Base-by-base conservation (phyloP, 108 stramenopile genomes). In the Conticribra guillardii region DNA sequence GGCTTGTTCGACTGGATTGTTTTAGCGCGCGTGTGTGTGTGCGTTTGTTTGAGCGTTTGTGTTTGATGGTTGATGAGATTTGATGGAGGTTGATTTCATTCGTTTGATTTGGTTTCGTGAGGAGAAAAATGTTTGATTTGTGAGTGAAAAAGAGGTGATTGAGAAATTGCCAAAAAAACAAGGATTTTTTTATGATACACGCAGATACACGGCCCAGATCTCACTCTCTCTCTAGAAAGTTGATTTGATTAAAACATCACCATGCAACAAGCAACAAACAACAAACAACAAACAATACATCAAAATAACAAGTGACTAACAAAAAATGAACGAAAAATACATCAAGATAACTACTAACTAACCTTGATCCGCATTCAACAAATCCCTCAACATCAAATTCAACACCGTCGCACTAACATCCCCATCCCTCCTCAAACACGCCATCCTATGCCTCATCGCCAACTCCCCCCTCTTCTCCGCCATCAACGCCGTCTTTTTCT, bases 1-100 rank as follows among this genome's bases (percentile, higher is more conserved):
- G 16, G 99, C 99, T 82, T 95, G 96, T 59, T 98, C 97, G n/a
- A 97, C 89, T 67, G 60, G 14, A 57, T 47, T 47, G 4, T 27
- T 2, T 61, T 61, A 18, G 37, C 3, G 4, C 8, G n/a, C 8
- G 4, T 8, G 14, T 5, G 4, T 5, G n/a, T 8, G 9, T 34
- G 4, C 29, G 22, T 28, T 55, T 9, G n/a, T n/a, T n/a, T n/a
- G n/a, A n/a, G n/a, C n/a, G n/a, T n/a, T n/a, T n/a, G n/a, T n/a
- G n/a, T n/a, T n/a, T n/a, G n/a, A n/a, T n/a, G n/a, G n/a, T n/a
- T n/a, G n/a, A n/a, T n/a, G n/a, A n/a, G n/a, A n/a, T n/a, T n/a
- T n/a, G n/a, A n/a, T n/a, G n/a, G n/a, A n/a, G n/a, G n/a, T n/a
- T n/a, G n/a, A n/a, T n/a, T n/a, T n/a, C n/a, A n/a, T n/a, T n/a